Base-by-base conservation (phyloP, 768 basidiomycete genomes). In the Crucibulum laeve region DNA sequence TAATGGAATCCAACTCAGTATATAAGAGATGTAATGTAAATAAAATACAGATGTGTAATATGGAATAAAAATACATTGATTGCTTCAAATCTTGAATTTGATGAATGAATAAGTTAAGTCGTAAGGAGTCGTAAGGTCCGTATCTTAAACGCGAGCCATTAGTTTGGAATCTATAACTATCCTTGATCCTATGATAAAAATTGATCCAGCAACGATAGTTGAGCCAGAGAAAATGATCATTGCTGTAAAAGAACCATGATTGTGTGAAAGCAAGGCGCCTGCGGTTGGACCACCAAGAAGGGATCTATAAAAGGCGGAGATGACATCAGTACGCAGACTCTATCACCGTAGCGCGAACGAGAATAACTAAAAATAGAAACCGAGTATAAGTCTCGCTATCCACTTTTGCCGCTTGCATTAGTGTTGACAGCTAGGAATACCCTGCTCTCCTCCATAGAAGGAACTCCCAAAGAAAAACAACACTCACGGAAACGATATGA, bases 401-500 rank as follows among this genome's bases (percentile, higher is more conserved):
- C 30, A 15, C 15, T 13, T 15, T 32, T 32, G 30, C 13, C 30
- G 15, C 30, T 15, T 11, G 30, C 30, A 15, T 3, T 11, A 13
- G 30, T 11, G 4, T 11, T 4, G 15, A 32, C 30, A 32, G 11
- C 13, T 32, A 11, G 15, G 13, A 11, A 32, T 13, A 11, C 30
- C 30, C 15, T 32, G 13, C n/a, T 15, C 11, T 32, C 3, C 23
- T 13, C 14, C 40, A 37, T 23, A 7, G 18, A 19, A 35, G 38
- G 10, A n/a, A 46, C 38, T 18, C 23, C 25, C 32, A 19, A 25
- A 40, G 44, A 19, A 38, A 42, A 38, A 39, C n/a, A 14, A 28
- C 4, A 82, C 84, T 71, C 60, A 87, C 84, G 84, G 82, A 28
- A 86, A 68, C 0, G 84, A 80, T 17, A 84, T 77, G 11, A 84